Conservation (phyloP, 352 stramenopile species). For the Nannochloropsis limnetica region DNA sequence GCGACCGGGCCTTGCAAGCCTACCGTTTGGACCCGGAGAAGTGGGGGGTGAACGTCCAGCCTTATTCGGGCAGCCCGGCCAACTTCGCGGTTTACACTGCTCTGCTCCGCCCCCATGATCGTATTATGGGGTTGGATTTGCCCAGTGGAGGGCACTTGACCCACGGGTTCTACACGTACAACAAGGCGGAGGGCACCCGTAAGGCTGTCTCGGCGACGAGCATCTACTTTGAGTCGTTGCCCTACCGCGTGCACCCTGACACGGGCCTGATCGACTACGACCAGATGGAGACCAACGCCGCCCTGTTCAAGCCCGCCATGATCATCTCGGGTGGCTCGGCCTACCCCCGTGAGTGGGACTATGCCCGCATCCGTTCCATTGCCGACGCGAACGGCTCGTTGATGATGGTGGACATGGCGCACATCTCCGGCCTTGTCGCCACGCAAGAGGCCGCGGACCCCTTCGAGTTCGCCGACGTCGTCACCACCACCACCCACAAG, state of each 20-base stretch:
- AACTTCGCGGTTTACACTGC: conserved; percentile 99
- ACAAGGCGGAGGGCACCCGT: conserved; percentile 84
- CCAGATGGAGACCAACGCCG: conserved; percentile 78
- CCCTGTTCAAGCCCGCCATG: conserved; percentile 92
- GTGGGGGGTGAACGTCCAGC: conserved; percentile 98
- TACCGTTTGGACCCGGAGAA: conserved; percentile 80
- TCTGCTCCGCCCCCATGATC: conserved; percentile 89
- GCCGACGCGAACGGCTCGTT: conserved; percentile 90
- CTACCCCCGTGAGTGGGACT: conserved; percentile 98
- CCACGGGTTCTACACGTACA: conserved; percentile 68
- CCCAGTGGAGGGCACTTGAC: conserved; percentile 95
- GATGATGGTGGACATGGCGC: conserved; percentile 98
- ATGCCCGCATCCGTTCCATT: conserved; percentile 89
- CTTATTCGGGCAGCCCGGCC: conserved; percentile 86
- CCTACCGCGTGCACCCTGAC: conserved; percentile 87
- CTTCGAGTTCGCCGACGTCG: conserved; percentile 96
- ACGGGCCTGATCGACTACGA: conserved; percentile 96
- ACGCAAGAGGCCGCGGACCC: conserved; percentile 83
- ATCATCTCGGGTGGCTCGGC: conserved; percentile 93
- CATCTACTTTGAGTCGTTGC: conserved; percentile 98
- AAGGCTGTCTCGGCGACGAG: conserved; percentile 98
- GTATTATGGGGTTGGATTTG: conserved; percentile 99
- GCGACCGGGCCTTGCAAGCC: conserved; percentile 79
- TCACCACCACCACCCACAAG: conserved; percentile 99
- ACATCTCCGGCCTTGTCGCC: conserved; percentile 94